Evolutionary conservation across 768 basidiomycete species (phyloP), one percentile per base, ranked within the genome.

Genomic region (Termitomyces sp.): DNA sequence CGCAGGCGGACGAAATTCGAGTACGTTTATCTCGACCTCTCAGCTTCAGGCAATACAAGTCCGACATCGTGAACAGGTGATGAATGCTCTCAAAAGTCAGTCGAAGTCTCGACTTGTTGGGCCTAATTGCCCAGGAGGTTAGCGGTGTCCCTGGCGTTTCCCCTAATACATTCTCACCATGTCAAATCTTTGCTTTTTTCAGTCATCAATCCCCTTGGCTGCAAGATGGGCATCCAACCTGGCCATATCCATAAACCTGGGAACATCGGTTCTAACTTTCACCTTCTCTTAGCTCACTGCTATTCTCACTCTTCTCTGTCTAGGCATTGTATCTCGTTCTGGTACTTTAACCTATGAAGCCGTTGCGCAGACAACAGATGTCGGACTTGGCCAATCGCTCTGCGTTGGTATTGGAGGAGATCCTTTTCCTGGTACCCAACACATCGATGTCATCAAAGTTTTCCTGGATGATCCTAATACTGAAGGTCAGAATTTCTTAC

Each of bases 151-250:
- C n/a, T 37, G 15, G 49, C 38, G 28, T 50, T 49, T 17, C 23
- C 8, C 23, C 11, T 30, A 21, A 7, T 31, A 26, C 33, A 51
- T 47, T 26, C 12, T 49, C 9, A n/a, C 21, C 23, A 23, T 14
- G 17, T 30, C 26, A 17, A 49, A 12, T 0, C 3, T 12, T 42
- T 33, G 10, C 30, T 19, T 43, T 50, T 28, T 56, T 21, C 55
- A 80, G 87, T 99, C 66, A 98, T 98, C 68, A 95, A 96, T 67
- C 95, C 96, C 17, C 78, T 89, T 41, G 96, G 96, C 21, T 99
- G 97, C 80, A 98, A 98, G 79, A 98, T 99, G 86, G 97, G 97
- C 57, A 99, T 99, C 67, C 90, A 92, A 67, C 97, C 97, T 12
- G 97, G 94, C 28, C 94, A 97, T 69, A 98, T 99, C 65, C 97